Evolutionary conservation across 371 early-diverging fungal species (phyloP), one percentile per base, ranked within the genome.

Genomic region (Actinomortierella ambigua): DNA sequence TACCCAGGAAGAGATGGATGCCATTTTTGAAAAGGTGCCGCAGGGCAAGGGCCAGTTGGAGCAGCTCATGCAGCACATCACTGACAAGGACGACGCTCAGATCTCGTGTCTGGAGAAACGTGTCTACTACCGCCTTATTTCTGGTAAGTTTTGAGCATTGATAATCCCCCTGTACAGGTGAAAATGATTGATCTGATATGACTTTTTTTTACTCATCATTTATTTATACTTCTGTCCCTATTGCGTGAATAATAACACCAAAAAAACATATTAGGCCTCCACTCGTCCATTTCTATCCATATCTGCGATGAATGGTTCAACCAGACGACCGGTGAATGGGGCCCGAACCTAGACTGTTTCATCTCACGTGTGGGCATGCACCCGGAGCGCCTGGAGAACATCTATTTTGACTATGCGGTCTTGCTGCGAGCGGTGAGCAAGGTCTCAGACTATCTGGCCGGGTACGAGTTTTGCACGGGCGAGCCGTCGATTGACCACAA

Each of bases 221-320:
- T 34, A 11, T 34, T 4, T 34, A 34, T 34, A 34, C 11, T 4
- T 34, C 4, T 34, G 34, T 34, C 7, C 34, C 24, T 29, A 13
- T 42, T 44, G 49, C 13, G 47, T 24, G 15, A 24, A 44, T 13
- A 4, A 44, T n/a, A 44, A 4, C 20, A 6, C 3, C 4, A 44
- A 44, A 44, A 13, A 20, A 6, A 11, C 50, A 14, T 14, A 23
- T n/a, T 52, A 71, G 73, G 73, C 11, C 83, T 99, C 20, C 99
- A 99, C 68, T 84, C 97, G 0, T 98, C 98, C 22, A 96, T 97
- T n/a, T 97, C 98, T 0, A 93, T 95, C 22, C 98, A 99, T 77
- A 93, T 99, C 44, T 98, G 98, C 70, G 85, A 93, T 53, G 91
- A 98, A 73, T 93, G 88, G 81, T 89, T 94, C 65, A 86, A 98